Evolutionary conservation across 2,329 filamentous ascomycete genomes (phyloP).

Genomic region (Fusarium setosum): DNA sequence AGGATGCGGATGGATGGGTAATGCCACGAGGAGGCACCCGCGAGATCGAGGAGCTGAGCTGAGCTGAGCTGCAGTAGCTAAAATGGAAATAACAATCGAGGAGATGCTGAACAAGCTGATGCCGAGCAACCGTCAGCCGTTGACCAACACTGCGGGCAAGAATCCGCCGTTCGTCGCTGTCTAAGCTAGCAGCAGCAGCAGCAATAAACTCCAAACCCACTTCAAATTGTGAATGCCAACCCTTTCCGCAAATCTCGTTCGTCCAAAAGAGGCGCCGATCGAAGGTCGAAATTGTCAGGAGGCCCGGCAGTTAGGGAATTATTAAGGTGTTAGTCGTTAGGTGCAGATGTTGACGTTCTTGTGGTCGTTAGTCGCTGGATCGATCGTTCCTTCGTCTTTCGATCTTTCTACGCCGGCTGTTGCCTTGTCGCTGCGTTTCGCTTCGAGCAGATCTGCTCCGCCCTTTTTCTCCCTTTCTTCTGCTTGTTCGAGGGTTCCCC

Average conservation of each 20-base stretch:
- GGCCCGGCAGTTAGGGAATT: constrained; percentile 21
- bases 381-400: constrained; percentile 17
- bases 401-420: constrained; percentile 11
- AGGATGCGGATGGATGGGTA: constrained; percentile 21
- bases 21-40: constrained; percentile 27
- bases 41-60: constrained; percentile 30
- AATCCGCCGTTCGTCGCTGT: constrained; percentile 6
- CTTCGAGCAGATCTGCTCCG: constrained; percentile 14
- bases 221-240: background rate
- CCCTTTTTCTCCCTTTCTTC: constrained; percentile 18
- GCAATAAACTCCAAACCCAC: background rate
- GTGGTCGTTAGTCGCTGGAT: constrained; percentile 14
- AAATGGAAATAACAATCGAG: constrained; percentile 6
- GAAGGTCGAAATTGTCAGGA: constrained; percentile 21
- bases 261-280: constrained; percentile 18
- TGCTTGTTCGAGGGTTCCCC: constrained; percentile 13
- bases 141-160: background rate
- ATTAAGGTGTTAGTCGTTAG: constrained; percentile 10
- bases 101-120: constrained; percentile 15
- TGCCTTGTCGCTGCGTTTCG: constrained; percentile 11
- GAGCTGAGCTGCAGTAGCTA: constrained; percentile 10
- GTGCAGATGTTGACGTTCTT: constrained; percentile 6
- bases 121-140: constrained; percentile 7
- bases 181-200: constrained; percentile 11
- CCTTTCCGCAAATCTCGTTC: constrained; percentile 8